Conservation (phyloP, 2,329 filamentous ascomycete species). For the Diplocarpon rosae region DNA sequence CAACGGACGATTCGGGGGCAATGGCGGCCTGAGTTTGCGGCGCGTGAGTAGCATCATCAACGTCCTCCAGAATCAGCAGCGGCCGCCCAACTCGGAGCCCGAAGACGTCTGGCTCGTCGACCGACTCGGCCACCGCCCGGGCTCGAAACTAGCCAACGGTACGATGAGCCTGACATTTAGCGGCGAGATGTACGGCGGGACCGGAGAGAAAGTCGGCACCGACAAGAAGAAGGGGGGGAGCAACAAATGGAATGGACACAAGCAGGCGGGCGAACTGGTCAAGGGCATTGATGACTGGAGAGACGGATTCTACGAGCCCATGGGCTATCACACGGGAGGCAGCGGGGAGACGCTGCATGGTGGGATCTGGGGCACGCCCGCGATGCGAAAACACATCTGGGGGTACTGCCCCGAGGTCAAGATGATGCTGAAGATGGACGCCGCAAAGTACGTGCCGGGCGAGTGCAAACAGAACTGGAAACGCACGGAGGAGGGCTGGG, state of each 20-base stretch:
- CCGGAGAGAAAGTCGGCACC: slow-evolving; percentile 20
- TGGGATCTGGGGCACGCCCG: slow-evolving; percentile 38
- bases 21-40: slow-evolving; percentile 34
- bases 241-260: slow-evolving; percentile 10
- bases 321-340: slow-evolving; percentile 47
- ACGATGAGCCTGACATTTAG: slow-evolving; percentile 38
- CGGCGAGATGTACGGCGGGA: slow-evolving; percentile 36
- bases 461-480: slow-evolving; percentile 37
- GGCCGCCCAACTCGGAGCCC: slow-evolving; percentile 34
- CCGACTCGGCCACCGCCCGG: slow-evolving; percentile 38
- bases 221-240: slow-evolving; percentile 18
- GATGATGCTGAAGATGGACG: slow-evolving; percentile 45
- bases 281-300: slow-evolving; percentile 39
- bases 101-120: slow-evolving; percentile 48
- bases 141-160: slow-evolving; percentile 40
- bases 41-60: slow-evolving; percentile 42
- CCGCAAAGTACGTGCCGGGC: slow-evolving; percentile 39
- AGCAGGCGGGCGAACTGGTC: slow-evolving; percentile 24
- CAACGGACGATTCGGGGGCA: slow-evolving; percentile 24
- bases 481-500: slow-evolving; percentile 24
- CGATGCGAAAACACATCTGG: slow-evolving; percentile 40
- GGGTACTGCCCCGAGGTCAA: slow-evolving; percentile 48
- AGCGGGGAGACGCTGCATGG: slow-evolving; percentile 35
- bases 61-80: slow-evolving; percentile 37
- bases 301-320: slow-evolving; percentile 42